phyloP scores from a whole-genome alignment of 2,329 filamentous ascomycete species.

The Magnaporthales sp. region DNA sequence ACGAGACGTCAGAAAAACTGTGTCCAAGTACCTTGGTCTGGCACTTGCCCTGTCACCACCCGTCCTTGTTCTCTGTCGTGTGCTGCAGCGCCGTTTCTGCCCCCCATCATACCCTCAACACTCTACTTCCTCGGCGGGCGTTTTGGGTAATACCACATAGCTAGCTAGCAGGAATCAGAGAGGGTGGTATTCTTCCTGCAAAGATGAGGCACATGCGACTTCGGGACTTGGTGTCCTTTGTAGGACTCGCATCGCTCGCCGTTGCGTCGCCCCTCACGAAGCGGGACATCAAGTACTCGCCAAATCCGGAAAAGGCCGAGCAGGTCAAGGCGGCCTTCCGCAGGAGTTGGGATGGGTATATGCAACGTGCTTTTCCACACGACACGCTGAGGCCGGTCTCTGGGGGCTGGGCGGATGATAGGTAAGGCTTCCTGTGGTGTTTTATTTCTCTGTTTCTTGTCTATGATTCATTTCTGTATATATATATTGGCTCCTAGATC shows the following conservation, averaged over 20 bases:
- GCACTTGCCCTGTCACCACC: not conserved
- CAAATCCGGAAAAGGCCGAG: slow-evolving; percentile 36
- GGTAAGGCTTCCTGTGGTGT: slow-evolving; percentile 36
- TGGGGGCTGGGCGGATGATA: slow-evolving; percentile 58
- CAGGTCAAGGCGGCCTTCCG: slow-evolving; percentile 62
- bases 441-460: not conserved
- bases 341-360: slow-evolving; percentile 65
- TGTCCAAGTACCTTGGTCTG: not conserved
- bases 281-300: slow-evolving; percentile 11
- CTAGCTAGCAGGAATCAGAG: not conserved
- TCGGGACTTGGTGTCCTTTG: not conserved
- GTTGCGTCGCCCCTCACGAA: slow-evolving; percentile 7
- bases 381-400: slow-evolving; percentile 65
- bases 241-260: slow-evolving; percentile 6
- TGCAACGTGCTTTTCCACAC: slow-evolving; percentile 65
- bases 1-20: not conserved
- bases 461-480: not conserved
- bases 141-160: not conserved
- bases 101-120: not conserved
- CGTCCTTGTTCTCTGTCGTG: not conserved
- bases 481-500: not conserved
- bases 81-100: not conserved
- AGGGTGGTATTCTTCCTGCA: not conserved
- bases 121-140: not conserved
- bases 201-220: slow-evolving; percentile 7